Percentiles rank a stretch among this genome's conserved stretches.
Evolutionary conservation across 495 filamentous ascomycete species (phyloP).

Genomic region (Penicillium soppii): DNA sequence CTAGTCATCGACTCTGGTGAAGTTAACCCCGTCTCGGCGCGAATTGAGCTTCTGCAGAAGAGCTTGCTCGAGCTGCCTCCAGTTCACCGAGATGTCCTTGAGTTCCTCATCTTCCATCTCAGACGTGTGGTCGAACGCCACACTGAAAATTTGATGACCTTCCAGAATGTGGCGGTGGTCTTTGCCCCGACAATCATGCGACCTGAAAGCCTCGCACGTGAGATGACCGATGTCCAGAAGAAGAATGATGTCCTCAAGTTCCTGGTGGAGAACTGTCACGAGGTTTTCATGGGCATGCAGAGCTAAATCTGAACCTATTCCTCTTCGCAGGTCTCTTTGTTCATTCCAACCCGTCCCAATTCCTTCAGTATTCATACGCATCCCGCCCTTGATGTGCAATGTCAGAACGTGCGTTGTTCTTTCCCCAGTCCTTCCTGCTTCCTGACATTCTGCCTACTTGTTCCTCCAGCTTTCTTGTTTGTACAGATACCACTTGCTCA

Average conservation of each 20-base stretch:
- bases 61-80: constrained; percentile 75
- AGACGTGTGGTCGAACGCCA: constrained; percentile 81
- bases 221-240: constrained; percentile 93
- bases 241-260: constrained; percentile 91
- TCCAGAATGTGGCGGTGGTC: constrained; percentile 92
- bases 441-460: background rate
- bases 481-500: background rate
- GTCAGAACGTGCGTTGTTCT: background rate
- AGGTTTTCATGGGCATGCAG: constrained; percentile 63
- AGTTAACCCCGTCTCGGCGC: constrained; percentile 36
- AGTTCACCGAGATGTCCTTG: constrained; percentile 82
- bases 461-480: background rate
- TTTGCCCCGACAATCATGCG: constrained; percentile 98
- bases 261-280: constrained; percentile 80
- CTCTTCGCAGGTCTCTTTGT: background rate
- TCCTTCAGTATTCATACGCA: background rate
- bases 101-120: constrained; percentile 93
- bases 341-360: background rate
- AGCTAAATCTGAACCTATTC: constrained; percentile 4
- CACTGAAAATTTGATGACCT: constrained; percentile 88
- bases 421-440: background rate
- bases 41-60: constrained; percentile 65
- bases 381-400: background rate
- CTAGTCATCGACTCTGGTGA: constrained; percentile 72
- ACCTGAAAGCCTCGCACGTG: constrained; percentile 79